Conservation (phyloP, 116 monocot species). For the Thalassia testudinum region DNA sequence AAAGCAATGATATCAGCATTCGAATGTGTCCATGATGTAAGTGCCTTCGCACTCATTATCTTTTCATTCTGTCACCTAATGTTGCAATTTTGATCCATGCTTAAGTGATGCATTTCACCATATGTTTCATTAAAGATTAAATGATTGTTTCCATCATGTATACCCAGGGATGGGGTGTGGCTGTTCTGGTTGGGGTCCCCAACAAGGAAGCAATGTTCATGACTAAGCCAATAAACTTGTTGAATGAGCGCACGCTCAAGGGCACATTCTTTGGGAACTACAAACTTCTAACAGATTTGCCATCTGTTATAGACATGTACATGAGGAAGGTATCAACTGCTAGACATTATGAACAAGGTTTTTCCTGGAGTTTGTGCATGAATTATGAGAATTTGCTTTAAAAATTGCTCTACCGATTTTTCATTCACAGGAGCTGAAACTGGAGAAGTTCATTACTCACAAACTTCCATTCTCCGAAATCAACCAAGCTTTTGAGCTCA, state of each 20-base stretch:
- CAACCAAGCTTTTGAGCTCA: conserved; percentile 47
- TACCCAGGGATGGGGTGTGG: conserved; percentile 80
- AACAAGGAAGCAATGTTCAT: conserved; percentile 59
- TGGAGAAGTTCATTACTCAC: conserved; percentile 67
- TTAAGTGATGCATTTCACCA: background rate
- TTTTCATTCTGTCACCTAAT: background rate
- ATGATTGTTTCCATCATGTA: background rate
- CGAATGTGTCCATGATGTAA: conserved; percentile 27
- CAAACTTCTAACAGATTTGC: conserved; percentile 71
- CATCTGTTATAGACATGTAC: conserved; percentile 69
- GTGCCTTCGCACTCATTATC: background rate
- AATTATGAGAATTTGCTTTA: no score
- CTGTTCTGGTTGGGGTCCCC: conserved; percentile 71
- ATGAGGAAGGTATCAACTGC: conserved; percentile 35
- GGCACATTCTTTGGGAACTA: conserved; percentile 96
- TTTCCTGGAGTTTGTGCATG: background rate
- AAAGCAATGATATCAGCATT: conserved; percentile 26
- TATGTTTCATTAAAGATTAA: background rate
- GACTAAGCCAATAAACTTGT: conserved; percentile 62
- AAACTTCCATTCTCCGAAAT: conserved; percentile 35
- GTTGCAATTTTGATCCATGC: background rate
- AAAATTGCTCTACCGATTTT: no score
- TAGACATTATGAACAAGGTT: background rate
- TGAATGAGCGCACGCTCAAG: conserved; percentile 76
- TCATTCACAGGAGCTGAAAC: conserved; percentile 25